Evolutionary conservation across 2,329 filamentous ascomycete genomes (phyloP).

Genomic region (Microsporum ferrugineum): DNA sequence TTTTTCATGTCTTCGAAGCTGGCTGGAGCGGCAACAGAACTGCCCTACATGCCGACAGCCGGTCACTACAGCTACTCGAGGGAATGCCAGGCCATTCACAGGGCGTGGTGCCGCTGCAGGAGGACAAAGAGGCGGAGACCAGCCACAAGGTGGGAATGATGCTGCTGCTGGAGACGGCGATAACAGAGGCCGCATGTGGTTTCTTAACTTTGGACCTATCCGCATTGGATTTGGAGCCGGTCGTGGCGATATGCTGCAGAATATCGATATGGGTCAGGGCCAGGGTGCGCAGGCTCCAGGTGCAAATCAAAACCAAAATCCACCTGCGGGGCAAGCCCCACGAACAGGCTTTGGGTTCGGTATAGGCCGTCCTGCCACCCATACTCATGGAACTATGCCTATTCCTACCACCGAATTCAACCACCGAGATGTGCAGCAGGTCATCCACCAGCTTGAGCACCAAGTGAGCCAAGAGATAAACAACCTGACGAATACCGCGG

Average conservation of each 20-base stretch:
- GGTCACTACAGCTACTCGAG: conserved; percentile 46
- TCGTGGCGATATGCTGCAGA: conserved; percentile 50
- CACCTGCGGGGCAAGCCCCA: conserved; percentile 18
- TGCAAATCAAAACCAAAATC: background rate
- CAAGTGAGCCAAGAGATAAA: conserved; percentile 58
- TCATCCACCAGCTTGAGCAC: conserved; percentile 56
- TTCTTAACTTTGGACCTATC: conserved; percentile 64
- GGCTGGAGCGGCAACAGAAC: conserved; percentile 93
- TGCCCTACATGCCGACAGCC: conserved; percentile 87
- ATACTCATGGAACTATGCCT: background rate
- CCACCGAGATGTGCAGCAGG: conserved; percentile 38
- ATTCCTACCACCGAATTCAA: conserved; percentile 16
- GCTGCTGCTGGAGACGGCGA: conserved; percentile 27
- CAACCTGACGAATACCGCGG: conserved; percentile 50
- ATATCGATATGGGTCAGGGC: conserved; percentile 50
- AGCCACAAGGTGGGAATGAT: conserved; percentile 13
- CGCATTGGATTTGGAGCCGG: conserved; percentile 58
- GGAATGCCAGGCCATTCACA: conserved; percentile 21
- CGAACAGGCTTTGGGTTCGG: conserved; percentile 35
- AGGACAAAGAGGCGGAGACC: background rate
- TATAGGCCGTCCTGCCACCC: conserved; percentile 23
- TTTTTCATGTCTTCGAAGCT: conserved; percentile 87
- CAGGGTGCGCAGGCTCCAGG: conserved; percentile 25
- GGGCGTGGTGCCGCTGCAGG: conserved; percentile 7
- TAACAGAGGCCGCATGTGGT: conserved; percentile 42